Evolutionary conservation across 129 eudicot genomes (phyloP).

Genomic region (Saposhnikovia divaricata): DNA sequence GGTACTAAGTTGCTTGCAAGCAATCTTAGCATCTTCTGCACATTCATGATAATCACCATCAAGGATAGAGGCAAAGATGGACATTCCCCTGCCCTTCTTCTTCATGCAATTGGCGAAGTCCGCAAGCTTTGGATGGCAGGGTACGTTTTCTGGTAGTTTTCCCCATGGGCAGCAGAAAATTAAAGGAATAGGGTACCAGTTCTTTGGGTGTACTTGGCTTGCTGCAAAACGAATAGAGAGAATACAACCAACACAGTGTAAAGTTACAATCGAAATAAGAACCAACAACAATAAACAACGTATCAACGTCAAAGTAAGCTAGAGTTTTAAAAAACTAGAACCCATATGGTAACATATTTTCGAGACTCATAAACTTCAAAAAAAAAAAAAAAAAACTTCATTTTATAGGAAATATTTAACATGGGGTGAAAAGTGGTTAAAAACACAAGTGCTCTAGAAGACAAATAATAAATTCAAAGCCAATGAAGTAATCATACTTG

Average conservation of each 20-base stretch:
- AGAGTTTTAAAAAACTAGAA: neutral
- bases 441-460: neutral
- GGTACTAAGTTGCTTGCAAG: slow-evolving; percentile 74
- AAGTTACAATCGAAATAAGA: neutral
- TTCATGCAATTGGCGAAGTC: slow-evolving; percentile 99
- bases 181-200: slow-evolving; percentile 98
- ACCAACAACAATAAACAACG: neutral
- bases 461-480: neutral
- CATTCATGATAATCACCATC: slow-evolving; percentile 93
- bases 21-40: slow-evolving; percentile 93
- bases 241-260: slow-evolving; percentile 8
- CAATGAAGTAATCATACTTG: neutral
- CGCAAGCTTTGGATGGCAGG: slow-evolving; percentile 98
- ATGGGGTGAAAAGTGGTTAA: neutral
- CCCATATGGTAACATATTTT: neutral
- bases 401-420: neutral
- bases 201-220: slow-evolving; percentile 90
- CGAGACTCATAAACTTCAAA: too few relatives aligned
- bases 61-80: slow-evolving; percentile 79
- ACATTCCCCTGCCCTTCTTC: slow-evolving; percentile 98
- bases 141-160: slow-evolving; percentile 91
- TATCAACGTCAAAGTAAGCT: neutral
- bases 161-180: slow-evolving; percentile 99
- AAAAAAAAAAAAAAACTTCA: neutral
- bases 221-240: slow-evolving; percentile 39